Evolutionary conservation across 805 yeast genomes (phyloP), one percentile per base, ranked within the genome.

Genomic region (Metschnikowia aberdeeniae): DNA sequence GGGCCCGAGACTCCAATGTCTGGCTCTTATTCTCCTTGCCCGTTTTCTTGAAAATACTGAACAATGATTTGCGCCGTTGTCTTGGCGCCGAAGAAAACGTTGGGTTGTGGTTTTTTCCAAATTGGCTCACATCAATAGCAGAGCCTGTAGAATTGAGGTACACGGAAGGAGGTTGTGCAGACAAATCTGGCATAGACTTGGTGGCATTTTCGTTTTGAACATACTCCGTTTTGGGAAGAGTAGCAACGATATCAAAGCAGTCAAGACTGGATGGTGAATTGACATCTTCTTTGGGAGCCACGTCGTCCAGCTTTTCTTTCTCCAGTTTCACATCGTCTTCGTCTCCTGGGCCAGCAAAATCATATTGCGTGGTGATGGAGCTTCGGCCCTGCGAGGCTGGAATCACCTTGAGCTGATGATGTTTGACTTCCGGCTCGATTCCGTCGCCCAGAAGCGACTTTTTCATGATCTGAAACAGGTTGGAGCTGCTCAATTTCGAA

Each of bases 101-200:
- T 4, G 76, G 76, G 45, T 62, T 61, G 54, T 69, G 56, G 42
- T 49, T 56, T 43, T 63, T 64, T 17, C 76, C 76, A 53, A 71
- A 71, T 46, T 69, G 67, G 27, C 59, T 46, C 22, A 71, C 59
- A 55, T 71, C 72, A 36, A 71, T 58, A 6, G 66, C 68, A 31
- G 75, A 70, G 3, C 73, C 74, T 37, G 55, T 53, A 46, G 55
- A 44, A 36, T 49, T 57, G 35, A 34, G 43, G 46, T 48, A 54
- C 10, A 52, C 43, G 13, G 47, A 26, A n/a, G 36, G 10, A 14
- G 40, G 22, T 22, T 43, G 28, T 10, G 44, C 37, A 8, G 47
- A 32, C 38, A 55, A 46, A 24, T 54, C 46, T 1, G 61, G 58
- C 27, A 52, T 49, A n/a, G 60, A 54, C 3, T 44, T 37, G 7